Percentiles rank a stretch among this genome's conserved stretches.
These are phyloP conservation scores for Dendrocalamus latiflorus DNA, from an alignment of 202 grass and related monocot genomes.

Conservation along the genomic window DNA sequence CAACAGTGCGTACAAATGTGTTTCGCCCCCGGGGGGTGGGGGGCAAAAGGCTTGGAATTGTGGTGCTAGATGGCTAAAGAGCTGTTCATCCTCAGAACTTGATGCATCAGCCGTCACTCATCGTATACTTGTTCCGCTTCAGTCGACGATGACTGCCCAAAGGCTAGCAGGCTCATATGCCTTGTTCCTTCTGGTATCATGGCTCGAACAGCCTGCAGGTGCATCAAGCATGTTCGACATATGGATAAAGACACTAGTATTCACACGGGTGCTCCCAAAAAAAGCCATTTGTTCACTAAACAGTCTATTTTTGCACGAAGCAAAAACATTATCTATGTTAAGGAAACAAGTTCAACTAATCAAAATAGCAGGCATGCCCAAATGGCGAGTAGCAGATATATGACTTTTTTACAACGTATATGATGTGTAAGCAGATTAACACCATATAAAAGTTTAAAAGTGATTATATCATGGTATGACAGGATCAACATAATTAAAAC, in stretches of 20 bases:
- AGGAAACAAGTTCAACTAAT: neutral
- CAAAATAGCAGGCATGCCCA: neutral
- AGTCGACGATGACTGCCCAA: slow-evolving; percentile 47
- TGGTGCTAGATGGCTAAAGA: neutral
- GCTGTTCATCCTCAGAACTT: neutral
- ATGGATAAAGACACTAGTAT: neutral
- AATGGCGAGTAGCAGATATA: neutral
- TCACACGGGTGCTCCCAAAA: neutral
- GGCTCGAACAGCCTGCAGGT: slow-evolving; percentile 52
- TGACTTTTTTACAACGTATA: neutral
- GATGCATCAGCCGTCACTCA: slow-evolving; percentile 4
- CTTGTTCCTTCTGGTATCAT: slow-evolving; percentile 79
- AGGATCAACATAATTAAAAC: neutral
- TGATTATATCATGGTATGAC: neutral
- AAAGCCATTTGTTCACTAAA: neutral
- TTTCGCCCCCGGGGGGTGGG: too few species aligned
- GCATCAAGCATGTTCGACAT: neutral
- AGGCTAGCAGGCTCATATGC: slow-evolving; percentile 75
- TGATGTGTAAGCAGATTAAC: neutral
- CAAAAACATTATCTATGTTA: neutral
- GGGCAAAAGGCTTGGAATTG: too few species aligned
- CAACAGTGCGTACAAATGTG: too few species aligned
- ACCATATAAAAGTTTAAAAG: neutral
- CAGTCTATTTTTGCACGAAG: neutral
- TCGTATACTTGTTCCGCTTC: slow-evolving; percentile 60